These are phyloP conservation scores for Dothideomycetidae sp. DNA, from an alignment of 2,329 filamentous ascomycete species.

Conservation along the genomic window DNA sequence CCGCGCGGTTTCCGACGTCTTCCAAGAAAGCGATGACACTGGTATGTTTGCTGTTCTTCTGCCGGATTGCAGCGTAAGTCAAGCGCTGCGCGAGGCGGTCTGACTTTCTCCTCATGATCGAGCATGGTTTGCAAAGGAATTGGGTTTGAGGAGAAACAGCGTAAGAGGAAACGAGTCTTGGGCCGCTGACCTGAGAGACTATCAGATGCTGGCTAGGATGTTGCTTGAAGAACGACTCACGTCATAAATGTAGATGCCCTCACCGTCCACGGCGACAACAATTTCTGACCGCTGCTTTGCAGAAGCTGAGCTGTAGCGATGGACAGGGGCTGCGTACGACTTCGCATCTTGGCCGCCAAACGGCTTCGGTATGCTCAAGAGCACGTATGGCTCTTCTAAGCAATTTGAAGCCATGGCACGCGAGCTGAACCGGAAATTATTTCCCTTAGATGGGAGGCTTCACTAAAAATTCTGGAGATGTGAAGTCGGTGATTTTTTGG, in stretches of 20 bases:
- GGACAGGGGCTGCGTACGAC: constrained; percentile 33
- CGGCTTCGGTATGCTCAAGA: constrained; percentile 32
- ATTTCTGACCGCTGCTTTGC: constrained; percentile 51
- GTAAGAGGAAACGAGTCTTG: constrained; percentile 46
- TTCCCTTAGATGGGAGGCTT: too few relatives aligned
- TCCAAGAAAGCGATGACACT: constrained; percentile 43
- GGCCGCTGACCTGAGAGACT: constrained; percentile 41
- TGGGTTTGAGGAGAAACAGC: constrained; percentile 45
- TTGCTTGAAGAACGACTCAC: constrained; percentile 25
- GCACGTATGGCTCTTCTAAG: constrained; percentile 25
- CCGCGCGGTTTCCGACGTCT: constrained; percentile 24
- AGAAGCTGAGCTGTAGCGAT: constrained; percentile 39
- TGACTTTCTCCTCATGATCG: constrained; percentile 38
- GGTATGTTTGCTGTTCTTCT: constrained; percentile 25
- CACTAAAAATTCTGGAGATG: too few relatives aligned
- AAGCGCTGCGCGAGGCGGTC: constrained; percentile 35
- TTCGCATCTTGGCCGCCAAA: constrained; percentile 27
- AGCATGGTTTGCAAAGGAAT: constrained; percentile 44
- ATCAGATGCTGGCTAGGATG: not conserved
- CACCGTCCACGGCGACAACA: constrained; percentile 44
- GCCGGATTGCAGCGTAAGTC: constrained; percentile 36
- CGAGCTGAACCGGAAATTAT: too few relatives aligned
- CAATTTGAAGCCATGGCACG: constrained; percentile 4
- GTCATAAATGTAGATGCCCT: constrained; percentile 49
- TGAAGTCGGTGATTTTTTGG: too few relatives aligned